phyloP scores from a whole-genome alignment of 208 protist genomes.

The Acanthamoeba triangularis region DNA sequence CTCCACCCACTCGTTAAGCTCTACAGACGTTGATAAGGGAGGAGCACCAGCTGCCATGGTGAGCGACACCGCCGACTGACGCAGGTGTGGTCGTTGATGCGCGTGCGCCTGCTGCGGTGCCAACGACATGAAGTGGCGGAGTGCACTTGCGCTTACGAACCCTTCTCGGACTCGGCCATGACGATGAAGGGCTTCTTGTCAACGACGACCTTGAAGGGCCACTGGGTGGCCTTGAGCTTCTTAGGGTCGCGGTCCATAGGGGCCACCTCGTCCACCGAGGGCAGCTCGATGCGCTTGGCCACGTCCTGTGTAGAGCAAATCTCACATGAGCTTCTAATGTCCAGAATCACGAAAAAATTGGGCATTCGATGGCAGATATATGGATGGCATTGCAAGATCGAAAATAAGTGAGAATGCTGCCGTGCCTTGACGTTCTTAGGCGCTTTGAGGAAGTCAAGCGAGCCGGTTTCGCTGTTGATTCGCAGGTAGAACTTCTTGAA shows the following conservation, averaged over 20 bases:
- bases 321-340: background rate
- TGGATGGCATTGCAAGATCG: no score
- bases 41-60: background rate
- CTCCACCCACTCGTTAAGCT: slow-evolving; percentile 36
- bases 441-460: background rate
- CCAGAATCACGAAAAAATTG: background rate
- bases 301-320: background rate
- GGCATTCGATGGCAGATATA: no score
- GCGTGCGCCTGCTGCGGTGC: no score
- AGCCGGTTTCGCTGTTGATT: background rate
- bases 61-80: background rate
- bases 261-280: background rate
- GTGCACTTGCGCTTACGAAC: background rate
- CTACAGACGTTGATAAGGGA: background rate
- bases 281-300: slow-evolving; percentile 28
- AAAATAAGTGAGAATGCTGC: background rate
- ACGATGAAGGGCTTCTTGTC: slow-evolving; percentile 26
- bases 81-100: background rate
- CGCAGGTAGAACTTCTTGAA: slow-evolving; percentile 33
- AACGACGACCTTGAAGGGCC: slow-evolving; percentile 36
- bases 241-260: slow-evolving; percentile 21
- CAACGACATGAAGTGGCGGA: no score
- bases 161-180: slow-evolving; percentile 50
- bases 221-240: slow-evolving; percentile 59
- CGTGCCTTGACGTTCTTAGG: slow-evolving; percentile 37